Evolutionary conservation across 805 yeast genomes (phyloP), one percentile per base, ranked within the genome.

Genomic region (Cyberlindnera petersonii): DNA sequence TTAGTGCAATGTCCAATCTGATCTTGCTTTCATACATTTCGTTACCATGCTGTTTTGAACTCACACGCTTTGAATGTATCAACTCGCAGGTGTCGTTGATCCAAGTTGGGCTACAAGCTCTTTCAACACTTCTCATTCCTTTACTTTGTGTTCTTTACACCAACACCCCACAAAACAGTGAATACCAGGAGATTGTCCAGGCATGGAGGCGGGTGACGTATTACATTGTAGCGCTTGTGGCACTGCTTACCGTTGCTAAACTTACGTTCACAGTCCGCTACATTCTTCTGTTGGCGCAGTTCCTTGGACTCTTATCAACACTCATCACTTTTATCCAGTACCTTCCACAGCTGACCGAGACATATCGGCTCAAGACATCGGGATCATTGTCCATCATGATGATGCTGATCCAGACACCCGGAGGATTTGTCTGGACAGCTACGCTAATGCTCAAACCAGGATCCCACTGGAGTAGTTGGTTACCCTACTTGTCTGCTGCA

Each of bases 371-470:
- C 43, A 80, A 82, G 52, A 88, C 79, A 47, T 80, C 94, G 0
- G 96, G 95, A 9, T 79, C 88, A 1, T 66, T 86, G 17, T 84
- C 94, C 0, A 66, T 85, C 9, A 74, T 78, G 6, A 85, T 84
- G 87, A 83, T 86, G 91, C 63, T 79, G 30, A 72, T 87, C 47
- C 96, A 86, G 58, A 85, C 94, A 15, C 96, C 96, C 0, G 96
- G 96, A 13, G 95, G 95, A 14, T 82, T 74, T 47, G 40, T 86
- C 2, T 86, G 91, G 84, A 75, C 93, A 3, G 69, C 76, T n/a
- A 76, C 85, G 1, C 64, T 86, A 37, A 82, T 76, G 39, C 58
- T 75, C 43, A 76, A 88, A 33, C 82, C 83, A 30, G 93, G 86
- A 7, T 75, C 91, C 1, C 75, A 75, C 45, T 86, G 95, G 95